Percentiles rank a stretch among this genome's conserved stretches.
These are phyloP conservation scores for Sphagnurus paluster DNA, from an alignment of 1,284 basidiomycete species.

Conservation along the genomic window DNA sequence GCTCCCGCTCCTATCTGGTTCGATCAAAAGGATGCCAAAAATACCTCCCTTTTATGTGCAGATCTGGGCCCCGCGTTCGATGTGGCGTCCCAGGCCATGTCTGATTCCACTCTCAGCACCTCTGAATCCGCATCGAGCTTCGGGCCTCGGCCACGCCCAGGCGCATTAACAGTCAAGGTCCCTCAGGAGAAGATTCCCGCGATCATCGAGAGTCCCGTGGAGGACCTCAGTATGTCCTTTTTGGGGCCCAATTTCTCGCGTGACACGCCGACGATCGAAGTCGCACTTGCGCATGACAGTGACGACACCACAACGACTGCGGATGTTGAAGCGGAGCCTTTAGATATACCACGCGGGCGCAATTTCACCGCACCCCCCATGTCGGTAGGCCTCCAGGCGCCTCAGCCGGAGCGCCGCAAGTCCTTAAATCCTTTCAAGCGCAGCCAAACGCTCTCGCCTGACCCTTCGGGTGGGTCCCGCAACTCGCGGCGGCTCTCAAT, in stretches of 20 bases:
- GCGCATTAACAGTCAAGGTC: constrained; percentile 21
- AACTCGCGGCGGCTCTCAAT: constrained; percentile 23
- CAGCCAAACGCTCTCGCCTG: constrained; percentile 15
- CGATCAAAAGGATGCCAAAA: background rate
- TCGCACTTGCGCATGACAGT: constrained; percentile 11
- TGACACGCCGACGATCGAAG: background rate
- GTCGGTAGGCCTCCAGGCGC: background rate
- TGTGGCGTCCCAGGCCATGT: constrained; percentile 6
- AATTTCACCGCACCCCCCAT: constrained; percentile 8
- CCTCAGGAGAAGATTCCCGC: constrained; percentile 23
- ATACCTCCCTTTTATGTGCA: constrained; percentile 10
- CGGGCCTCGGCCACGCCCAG: constrained; percentile 17
- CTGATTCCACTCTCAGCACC: background rate
- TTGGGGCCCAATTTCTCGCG: constrained; percentile 9
- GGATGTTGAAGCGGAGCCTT: background rate
- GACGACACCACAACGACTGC: constrained; percentile 7
- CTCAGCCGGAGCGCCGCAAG: constrained; percentile 20
- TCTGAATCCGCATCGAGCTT: constrained; percentile 5
- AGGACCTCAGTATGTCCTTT: constrained; percentile 17
- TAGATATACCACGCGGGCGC: constrained; percentile 3
- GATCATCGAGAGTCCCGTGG: constrained; percentile 32
- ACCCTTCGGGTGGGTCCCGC: constrained; percentile 1
- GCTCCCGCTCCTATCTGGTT: background rate
- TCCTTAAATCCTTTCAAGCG: constrained; percentile 33
- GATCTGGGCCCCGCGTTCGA: constrained; percentile 7